Conservation (phyloP, 306 rosid species). For the Datisca glomerata region DNA sequence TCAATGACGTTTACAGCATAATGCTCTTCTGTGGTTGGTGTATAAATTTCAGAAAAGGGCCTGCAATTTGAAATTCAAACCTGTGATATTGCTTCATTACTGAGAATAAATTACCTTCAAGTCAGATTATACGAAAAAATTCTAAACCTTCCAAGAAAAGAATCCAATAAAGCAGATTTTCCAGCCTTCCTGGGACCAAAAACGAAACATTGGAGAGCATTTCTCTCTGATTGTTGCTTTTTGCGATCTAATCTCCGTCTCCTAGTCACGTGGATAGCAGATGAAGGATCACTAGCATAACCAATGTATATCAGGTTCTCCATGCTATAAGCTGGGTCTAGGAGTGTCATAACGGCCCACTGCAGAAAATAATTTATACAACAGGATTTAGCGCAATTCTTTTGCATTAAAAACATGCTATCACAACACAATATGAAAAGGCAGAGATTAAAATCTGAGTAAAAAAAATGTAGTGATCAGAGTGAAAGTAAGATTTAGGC, state of each 20-base stretch:
- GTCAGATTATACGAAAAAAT: background rate
- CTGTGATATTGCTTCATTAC: background rate
- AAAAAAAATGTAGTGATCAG: no score
- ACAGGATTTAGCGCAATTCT: background rate
- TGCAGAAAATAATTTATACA: slow-evolving; percentile 20
- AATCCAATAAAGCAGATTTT: slow-evolving; percentile 74
- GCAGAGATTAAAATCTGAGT: no score
- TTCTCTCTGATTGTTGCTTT: slow-evolving; percentile 74
- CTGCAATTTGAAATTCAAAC: slow-evolving; percentile 33
- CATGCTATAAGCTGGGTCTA: slow-evolving; percentile 65
- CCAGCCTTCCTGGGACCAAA: slow-evolving; percentile 94
- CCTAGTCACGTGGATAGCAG: slow-evolving; percentile 74
- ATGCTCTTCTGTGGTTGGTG: slow-evolving; percentile 56
- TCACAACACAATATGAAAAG: background rate
- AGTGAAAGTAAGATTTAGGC: no score
- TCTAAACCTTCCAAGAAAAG: slow-evolving; percentile 71
- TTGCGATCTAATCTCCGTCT: slow-evolving; percentile 77
- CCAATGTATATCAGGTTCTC: slow-evolving; percentile 92
- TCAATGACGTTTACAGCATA: slow-evolving; percentile 63
- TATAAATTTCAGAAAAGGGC: slow-evolving; percentile 45
- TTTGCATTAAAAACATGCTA: slow-evolving; percentile 2
- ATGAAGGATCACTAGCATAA: slow-evolving; percentile 57
- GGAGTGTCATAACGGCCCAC: slow-evolving; percentile 95
- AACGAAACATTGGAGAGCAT: slow-evolving; percentile 81
- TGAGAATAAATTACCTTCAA: background rate